Evolutionary conservation across 2,329 filamentous ascomycete species (phyloP).

Genomic region (Clarireedia paspali): DNA sequence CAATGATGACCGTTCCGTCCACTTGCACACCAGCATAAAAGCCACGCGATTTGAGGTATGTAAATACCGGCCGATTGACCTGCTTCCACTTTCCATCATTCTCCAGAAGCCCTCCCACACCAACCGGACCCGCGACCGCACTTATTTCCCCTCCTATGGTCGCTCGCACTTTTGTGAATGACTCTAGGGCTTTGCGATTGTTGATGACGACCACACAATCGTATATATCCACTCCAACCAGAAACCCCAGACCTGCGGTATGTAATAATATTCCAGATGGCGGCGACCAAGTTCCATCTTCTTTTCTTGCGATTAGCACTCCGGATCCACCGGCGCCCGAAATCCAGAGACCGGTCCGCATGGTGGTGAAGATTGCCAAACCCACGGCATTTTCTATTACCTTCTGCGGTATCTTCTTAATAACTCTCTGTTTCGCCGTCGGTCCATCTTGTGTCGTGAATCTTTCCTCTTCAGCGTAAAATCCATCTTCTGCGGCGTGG

Average conservation of each 20-base stretch:
- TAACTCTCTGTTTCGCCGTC: conserved; percentile 47
- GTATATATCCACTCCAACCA: conserved; percentile 89
- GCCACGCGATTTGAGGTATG: conserved; percentile 82
- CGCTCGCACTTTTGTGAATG: conserved; percentile 70
- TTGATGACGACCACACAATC: conserved; percentile 93
- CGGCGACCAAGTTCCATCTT: conserved; percentile 84
- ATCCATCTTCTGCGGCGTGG: conserved; percentile 50
- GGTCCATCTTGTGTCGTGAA: conserved; percentile 25
- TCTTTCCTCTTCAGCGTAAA: conserved; percentile 48
- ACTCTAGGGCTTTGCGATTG: conserved; percentile 71
- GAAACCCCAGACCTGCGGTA: conserved; percentile 79
- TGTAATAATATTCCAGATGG: conserved; percentile 87
- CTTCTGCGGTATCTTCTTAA: conserved; percentile 76
- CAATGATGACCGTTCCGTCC: conserved; percentile 79
- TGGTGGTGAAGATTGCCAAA: conserved; percentile 88
- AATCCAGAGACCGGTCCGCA: conserved; percentile 88
- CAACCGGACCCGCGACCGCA: conserved; percentile 68
- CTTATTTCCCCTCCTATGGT: conserved; percentile 77
- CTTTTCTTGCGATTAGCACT: conserved; percentile 71
- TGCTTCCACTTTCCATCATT: conserved; percentile 40
- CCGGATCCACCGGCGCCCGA: conserved; percentile 87
- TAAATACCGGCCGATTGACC: conserved; percentile 62
- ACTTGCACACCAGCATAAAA: conserved; percentile 83
- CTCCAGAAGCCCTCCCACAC: conserved; percentile 36
- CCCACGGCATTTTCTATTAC: conserved; percentile 87